Evolutionary conservation across 192 early-diverging fungal species (phyloP).

Genomic region (Entomortierella lignicola): DNA sequence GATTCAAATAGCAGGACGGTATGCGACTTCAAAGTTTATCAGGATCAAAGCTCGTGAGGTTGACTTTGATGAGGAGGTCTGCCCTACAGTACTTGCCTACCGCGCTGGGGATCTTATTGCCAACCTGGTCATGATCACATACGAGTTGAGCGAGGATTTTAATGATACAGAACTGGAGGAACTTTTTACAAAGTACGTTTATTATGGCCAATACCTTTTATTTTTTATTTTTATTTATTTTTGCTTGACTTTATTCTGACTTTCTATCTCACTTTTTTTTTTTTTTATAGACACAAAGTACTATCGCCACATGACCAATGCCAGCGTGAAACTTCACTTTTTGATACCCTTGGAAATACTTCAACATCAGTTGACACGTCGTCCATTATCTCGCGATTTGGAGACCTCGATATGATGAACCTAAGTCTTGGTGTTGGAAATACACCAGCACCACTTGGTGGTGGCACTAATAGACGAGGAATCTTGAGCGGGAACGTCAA

Average conservation of each 20-base stretch:
- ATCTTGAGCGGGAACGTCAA: constrained; percentile 48
- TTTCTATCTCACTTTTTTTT: neutral
- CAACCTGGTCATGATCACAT: constrained; percentile 65
- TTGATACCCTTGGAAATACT: constrained; percentile 6
- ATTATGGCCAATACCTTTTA: neutral
- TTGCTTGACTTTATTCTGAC: too few relatives aligned
- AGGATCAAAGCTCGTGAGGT: constrained; percentile 61
- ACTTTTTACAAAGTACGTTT: constrained; percentile 58
- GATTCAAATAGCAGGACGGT: constrained; percentile 58
- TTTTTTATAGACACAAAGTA: constrained; percentile 20
- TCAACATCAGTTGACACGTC: neutral
- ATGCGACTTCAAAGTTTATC: constrained; percentile 63
- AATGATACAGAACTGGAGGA: constrained; percentile 60
- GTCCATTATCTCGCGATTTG: constrained; percentile 16
- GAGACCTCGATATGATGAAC: constrained; percentile 27
- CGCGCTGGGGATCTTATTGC: constrained; percentile 62
- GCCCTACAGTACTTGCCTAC: constrained; percentile 67
- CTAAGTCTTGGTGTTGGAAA: constrained; percentile 6
- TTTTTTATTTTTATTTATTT: neutral
- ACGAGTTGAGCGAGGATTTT: constrained; percentile 56
- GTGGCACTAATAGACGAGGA: constrained; percentile 12
- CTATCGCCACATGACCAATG: constrained; percentile 45
- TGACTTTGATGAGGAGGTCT: constrained; percentile 68
- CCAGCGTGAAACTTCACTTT: constrained; percentile 30
- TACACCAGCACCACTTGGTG: neutral